Conservation (phyloP, 1,284 basidiomycete genomes). For the Omphalotus olearius region DNA sequence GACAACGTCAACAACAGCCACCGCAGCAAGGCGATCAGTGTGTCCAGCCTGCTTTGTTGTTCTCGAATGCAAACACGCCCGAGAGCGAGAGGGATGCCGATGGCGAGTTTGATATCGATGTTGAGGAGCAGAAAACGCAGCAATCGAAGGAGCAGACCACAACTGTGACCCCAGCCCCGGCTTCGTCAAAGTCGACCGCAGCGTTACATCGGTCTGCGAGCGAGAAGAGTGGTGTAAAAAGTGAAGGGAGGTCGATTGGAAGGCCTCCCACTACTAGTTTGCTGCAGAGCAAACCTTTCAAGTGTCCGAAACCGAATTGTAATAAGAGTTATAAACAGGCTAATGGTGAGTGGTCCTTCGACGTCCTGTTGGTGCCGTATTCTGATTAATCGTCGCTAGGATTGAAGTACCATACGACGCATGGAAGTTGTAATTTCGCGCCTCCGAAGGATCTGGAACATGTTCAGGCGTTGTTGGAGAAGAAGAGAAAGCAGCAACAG, state of each 20-base stretch:
- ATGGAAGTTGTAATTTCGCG: conserved; percentile 90
- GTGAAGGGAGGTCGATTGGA: not conserved
- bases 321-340: conserved; percentile 99
- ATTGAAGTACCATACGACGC: conserved; percentile 95
- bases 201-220: not conserved
- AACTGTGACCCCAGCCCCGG: not conserved
- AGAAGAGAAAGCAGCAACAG: conserved; percentile 40
- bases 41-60: conserved; percentile 64
- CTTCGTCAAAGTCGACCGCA: not conserved
- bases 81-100: conserved; percentile 18
- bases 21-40: conserved; percentile 31
- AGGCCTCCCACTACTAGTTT: conserved; percentile 7
- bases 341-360: conserved; percentile 29
- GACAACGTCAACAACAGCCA: not conserved
- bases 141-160: no score
- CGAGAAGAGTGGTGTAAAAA: not conserved
- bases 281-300: conserved; percentile 80
- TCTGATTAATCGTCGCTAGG: conserved; percentile 30
- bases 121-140: not conserved
- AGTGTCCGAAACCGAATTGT: conserved; percentile 95
- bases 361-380: not conserved
- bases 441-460: conserved; percentile 78
- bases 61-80: conserved; percentile 26
- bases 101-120: conserved; percentile 13
- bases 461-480: conserved; percentile 61